Percentiles rank a stretch among this genome's conserved stretches.
phyloP scores from a whole-genome alignment of 1,139 yeast genomes.

The Debaryomyces singareniensis region DNA sequence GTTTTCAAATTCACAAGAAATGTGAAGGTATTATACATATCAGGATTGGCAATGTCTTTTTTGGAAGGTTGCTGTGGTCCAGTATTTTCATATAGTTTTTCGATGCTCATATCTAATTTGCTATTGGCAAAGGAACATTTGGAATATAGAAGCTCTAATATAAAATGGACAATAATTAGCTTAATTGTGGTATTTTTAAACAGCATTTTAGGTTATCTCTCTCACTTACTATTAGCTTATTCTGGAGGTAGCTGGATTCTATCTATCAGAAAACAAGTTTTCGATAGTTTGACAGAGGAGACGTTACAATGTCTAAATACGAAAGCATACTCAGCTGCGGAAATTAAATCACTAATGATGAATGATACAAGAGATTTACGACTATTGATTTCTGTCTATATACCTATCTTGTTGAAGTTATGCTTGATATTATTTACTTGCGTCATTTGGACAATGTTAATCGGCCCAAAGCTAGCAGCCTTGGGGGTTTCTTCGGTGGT shows the following conservation, averaged over 20 bases:
- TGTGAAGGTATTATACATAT: constrained; percentile 26
- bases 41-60: constrained; percentile 52
- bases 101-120: constrained; percentile 58
- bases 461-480: constrained; percentile 85
- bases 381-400: constrained; percentile 52
- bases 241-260: constrained; percentile 68
- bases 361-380: constrained; percentile 80
- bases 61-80: constrained; percentile 66
- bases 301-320: constrained; percentile 49
- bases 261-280: constrained; percentile 43
- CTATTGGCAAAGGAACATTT: constrained; percentile 34
- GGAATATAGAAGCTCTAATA: constrained; percentile 19
- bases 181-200: constrained; percentile 55
- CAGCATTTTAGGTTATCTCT: constrained; percentile 50
- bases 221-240: constrained; percentile 45
- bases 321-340: constrained; percentile 40
- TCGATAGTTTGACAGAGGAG: constrained; percentile 45
- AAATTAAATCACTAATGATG: constrained; percentile 60
- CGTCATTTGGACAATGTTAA: constrained; percentile 63
- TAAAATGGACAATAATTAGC: constrained; percentile 65
- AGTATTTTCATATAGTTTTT: constrained; percentile 68
- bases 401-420: constrained; percentile 50
- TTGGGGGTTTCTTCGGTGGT: constrained; percentile 78
- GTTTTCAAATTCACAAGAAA: constrained; percentile 28
- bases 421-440: constrained; percentile 53